phyloP scores from a whole-genome alignment of 306 rosid genomes.

The Inga leiocalycina region DNA sequence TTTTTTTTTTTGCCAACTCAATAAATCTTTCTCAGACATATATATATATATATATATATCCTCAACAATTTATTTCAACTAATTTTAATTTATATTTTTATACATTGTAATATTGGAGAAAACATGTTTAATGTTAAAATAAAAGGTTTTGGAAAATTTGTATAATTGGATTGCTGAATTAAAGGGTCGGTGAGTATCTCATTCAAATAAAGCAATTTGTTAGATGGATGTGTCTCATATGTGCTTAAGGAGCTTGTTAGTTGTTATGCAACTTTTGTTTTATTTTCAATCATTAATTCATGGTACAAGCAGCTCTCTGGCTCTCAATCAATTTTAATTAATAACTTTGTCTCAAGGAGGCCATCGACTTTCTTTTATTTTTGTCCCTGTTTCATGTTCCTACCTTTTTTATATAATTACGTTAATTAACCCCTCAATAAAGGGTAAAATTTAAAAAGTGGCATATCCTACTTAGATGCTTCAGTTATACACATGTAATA shows the following conservation, averaged over 20 bases:
- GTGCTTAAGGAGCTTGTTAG: background rate
- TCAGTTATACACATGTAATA: background rate
- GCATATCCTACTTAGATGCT: background rate
- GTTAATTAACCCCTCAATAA: background rate
- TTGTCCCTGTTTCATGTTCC: background rate
- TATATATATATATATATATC: too few species aligned
- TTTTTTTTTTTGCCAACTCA: too few species aligned
- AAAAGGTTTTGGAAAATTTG: background rate
- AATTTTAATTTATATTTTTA: too few species aligned
- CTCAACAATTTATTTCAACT: too few species aligned
- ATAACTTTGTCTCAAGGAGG: background rate
- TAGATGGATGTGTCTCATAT: background rate
- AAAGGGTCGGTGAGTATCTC: background rate
- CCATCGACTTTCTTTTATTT: background rate
- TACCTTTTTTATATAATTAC: background rate
- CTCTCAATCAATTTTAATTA: background rate
- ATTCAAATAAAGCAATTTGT: background rate
- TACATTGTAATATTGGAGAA: background rate
- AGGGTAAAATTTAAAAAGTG: background rate
- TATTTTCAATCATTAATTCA: slow-evolving; percentile 11
- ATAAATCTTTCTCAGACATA: too few species aligned
- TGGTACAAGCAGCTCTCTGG: background rate
- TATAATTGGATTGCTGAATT: background rate
- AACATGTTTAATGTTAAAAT: background rate
- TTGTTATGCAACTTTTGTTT: background rate